These are phyloP conservation scores for Bromus sterilis DNA, from an alignment of 176 grass and related monocot species.

Conservation along the genomic window DNA sequence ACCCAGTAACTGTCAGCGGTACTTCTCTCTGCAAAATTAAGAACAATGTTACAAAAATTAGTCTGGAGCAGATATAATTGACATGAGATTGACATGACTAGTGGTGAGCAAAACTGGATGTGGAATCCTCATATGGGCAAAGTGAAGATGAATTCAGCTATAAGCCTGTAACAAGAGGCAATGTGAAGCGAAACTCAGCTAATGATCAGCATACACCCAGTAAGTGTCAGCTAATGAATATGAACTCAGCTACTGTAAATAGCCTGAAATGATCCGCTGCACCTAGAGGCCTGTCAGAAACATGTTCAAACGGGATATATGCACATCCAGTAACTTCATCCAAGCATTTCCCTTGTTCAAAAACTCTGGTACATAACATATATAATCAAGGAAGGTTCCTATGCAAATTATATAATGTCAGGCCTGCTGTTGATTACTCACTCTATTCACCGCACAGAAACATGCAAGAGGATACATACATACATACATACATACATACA, in stretches of 20 bases:
- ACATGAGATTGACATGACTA: not conserved
- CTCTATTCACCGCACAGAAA: too few species aligned
- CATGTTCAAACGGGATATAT: slow-evolving; percentile 80
- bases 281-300: slow-evolving; percentile 84
- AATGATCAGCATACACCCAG: not conserved
- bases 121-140: not conserved
- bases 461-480: too few species aligned
- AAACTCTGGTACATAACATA: too few species aligned
- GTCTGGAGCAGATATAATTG: not conserved
- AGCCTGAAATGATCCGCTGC: slow-evolving; percentile 93
- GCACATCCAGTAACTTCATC: too few species aligned
- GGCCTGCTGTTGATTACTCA: too few species aligned
- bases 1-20: slow-evolving; percentile 40
- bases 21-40: slow-evolving; percentile 47
- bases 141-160: not conserved
- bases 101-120: not conserved
- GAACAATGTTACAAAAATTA: slow-evolving; percentile 15
- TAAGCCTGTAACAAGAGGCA: not conserved
- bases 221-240: too few species aligned
- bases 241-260: too few species aligned
- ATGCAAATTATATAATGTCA: too few species aligned
- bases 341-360: too few species aligned
- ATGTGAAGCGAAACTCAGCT: not conserved
- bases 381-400: too few species aligned
- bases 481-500: too few species aligned